phyloP scores from a whole-genome alignment of 2,329 filamentous ascomycete genomes.

The Fusarium sp. region DNA sequence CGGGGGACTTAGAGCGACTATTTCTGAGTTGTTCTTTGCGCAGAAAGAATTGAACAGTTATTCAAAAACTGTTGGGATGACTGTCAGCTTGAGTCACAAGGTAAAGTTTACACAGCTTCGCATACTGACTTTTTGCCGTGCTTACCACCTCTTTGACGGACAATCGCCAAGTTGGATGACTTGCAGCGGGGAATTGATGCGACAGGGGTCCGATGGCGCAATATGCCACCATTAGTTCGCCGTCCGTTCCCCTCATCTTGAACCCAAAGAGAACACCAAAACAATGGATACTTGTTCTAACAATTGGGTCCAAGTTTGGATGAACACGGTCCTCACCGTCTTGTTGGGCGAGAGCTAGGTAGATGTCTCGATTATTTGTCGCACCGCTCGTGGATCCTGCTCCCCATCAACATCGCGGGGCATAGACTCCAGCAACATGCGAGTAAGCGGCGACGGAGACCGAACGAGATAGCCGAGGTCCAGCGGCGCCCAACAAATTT shows the following conservation, averaged over 20 bases:
- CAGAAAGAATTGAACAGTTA: neutral
- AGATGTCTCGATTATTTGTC: conserved; percentile 17
- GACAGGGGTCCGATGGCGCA: conserved; percentile 35
- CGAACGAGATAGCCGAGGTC: conserved; percentile 44
- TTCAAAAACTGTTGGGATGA: neutral
- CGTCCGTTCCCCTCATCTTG: neutral
- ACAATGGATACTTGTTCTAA: neutral
- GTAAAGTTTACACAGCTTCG: neutral
- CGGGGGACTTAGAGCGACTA: neutral
- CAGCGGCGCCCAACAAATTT: conserved; percentile 44
- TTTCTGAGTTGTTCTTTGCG: neutral
- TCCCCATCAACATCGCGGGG: conserved; percentile 35
- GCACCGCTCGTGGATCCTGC: conserved; percentile 19
- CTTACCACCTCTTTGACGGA: neutral
- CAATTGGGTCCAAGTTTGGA: neutral
- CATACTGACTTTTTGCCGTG: neutral
- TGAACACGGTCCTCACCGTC: neutral
- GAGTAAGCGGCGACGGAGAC: conserved; percentile 44
- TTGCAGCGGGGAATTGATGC: neutral
- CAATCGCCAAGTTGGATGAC: neutral
- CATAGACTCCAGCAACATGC: conserved; percentile 45
- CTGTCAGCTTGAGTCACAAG: neutral
- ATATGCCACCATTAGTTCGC: conserved; percentile 36
- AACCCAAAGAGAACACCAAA: neutral
- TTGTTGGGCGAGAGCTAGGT: neutral